Evolutionary conservation across 495 filamentous ascomycete genomes (phyloP).

Genomic region (Aspergillus baeticus): DNA sequence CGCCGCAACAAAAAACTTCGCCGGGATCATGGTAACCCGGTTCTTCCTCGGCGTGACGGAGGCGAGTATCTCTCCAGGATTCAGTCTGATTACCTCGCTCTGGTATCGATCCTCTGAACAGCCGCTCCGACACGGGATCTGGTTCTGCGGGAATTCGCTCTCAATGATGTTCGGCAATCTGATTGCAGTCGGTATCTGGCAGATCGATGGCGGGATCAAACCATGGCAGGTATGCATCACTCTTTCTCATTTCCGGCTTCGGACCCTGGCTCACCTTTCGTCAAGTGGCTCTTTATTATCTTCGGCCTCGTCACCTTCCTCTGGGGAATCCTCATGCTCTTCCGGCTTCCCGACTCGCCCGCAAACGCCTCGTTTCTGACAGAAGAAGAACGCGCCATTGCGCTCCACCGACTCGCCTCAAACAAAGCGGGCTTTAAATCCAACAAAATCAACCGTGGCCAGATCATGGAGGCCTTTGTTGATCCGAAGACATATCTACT

Average conservation of each 20-base stretch:
- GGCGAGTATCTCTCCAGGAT: constrained; percentile 35
- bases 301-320: constrained; percentile 14
- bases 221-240: background rate
- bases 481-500: constrained; percentile 38
- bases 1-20: constrained; percentile 47
- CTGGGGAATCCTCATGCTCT: constrained; percentile 7
- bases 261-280: too few relatives aligned
- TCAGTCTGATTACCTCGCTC: constrained; percentile 31
- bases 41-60: constrained; percentile 52
- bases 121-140: constrained; percentile 50
- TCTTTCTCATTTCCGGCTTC: constrained; percentile 13
- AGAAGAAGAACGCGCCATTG: constrained; percentile 25
- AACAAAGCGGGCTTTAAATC: constrained; percentile 43
- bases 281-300: constrained; percentile 12
- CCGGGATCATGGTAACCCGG: constrained; percentile 43
- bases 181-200: constrained; percentile 24
- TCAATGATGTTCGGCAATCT: constrained; percentile 25
- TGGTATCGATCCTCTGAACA: constrained; percentile 49
- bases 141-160: constrained; percentile 38
- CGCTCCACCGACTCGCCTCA: constrained; percentile 23
- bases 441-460: constrained; percentile 48
- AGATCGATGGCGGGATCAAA: constrained; percentile 8
- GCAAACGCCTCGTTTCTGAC: constrained; percentile 25
- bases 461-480: constrained; percentile 43
- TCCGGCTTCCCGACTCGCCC: constrained; percentile 10